Percentiles rank a stretch among this genome's conserved stretches.
Conservation (phyloP, 352 stramenopile species). For the Pythium insidiosum region DNA sequence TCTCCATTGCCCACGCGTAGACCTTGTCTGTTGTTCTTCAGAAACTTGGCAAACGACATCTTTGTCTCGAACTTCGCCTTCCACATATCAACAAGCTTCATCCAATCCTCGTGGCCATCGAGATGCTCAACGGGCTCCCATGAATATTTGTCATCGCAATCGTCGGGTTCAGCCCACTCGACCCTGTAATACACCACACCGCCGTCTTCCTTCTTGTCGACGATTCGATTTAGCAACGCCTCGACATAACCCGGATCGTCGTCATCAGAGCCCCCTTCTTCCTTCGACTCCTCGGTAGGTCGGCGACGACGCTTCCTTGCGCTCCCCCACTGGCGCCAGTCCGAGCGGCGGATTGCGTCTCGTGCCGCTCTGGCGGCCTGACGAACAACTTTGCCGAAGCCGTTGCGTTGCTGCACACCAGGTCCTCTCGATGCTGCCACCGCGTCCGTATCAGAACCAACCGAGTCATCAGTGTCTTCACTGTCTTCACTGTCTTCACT, state of each 20-base stretch:
- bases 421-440: too few species aligned
- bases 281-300: neutral
- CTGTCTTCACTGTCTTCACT: too few species aligned
- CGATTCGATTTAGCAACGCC: neutral
- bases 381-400: neutral
- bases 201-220: slow-evolving; percentile 2
- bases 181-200: neutral
- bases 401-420: neutral
- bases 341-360: neutral
- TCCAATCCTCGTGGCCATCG: neutral
- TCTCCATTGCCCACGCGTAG: neutral
- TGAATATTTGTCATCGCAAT: neutral
- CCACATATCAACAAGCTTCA: slow-evolving; percentile 2
- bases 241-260: neutral
- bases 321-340: neutral
- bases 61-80: neutral
- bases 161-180: slow-evolving; percentile 2
- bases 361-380: neutral
- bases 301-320: neutral
- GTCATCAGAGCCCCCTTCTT: neutral
- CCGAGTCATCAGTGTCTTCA: too few species aligned
- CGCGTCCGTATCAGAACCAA: too few species aligned
- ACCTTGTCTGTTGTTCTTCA: neutral
- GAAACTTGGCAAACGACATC: neutral
- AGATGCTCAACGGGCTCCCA: slow-evolving; percentile 4